Percentiles rank a stretch among this genome's conserved stretches.
These are phyloP conservation scores for Allantophomopsis lycopodina DNA, from an alignment of 2,329 filamentous ascomycete genomes.

Conservation along the genomic window DNA sequence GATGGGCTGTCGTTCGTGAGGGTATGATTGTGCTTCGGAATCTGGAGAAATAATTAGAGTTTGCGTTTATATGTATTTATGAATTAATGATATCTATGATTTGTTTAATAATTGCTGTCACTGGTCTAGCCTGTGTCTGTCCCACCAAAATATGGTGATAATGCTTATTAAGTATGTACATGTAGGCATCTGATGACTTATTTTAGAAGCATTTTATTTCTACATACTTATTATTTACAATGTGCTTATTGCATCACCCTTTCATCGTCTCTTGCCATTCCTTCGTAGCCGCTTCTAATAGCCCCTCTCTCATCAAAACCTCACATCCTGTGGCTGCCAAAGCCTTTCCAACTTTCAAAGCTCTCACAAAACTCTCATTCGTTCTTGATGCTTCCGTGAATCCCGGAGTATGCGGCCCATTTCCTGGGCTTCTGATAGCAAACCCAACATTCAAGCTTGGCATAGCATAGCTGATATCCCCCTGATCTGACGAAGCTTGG, in stretches of 20 bases:
- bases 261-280: constrained; percentile 19
- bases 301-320: constrained; percentile 25
- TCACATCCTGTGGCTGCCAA: constrained; percentile 33
- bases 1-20: constrained; percentile 49
- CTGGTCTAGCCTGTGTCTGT: no score
- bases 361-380: constrained; percentile 28
- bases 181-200: no score
- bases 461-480: constrained; percentile 41
- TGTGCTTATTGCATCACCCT: not conserved
- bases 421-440: constrained; percentile 29
- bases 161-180: no score
- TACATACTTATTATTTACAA: no score
- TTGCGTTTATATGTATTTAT: no score
- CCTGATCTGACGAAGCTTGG: constrained; percentile 45
- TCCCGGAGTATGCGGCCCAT: constrained; percentile 35
- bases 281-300: constrained; percentile 27
- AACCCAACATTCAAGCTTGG: constrained; percentile 39
- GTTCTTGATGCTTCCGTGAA: constrained; percentile 37
- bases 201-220: no score
- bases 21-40: constrained; percentile 39
- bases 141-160: no score
- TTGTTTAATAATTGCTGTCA: no score
- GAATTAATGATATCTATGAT: no score
- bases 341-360: constrained; percentile 31
- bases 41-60: constrained; percentile 4